Evolutionary conservation across 495 filamentous ascomycete species (phyloP).

Genomic region (Entonaema liquescens): DNA sequence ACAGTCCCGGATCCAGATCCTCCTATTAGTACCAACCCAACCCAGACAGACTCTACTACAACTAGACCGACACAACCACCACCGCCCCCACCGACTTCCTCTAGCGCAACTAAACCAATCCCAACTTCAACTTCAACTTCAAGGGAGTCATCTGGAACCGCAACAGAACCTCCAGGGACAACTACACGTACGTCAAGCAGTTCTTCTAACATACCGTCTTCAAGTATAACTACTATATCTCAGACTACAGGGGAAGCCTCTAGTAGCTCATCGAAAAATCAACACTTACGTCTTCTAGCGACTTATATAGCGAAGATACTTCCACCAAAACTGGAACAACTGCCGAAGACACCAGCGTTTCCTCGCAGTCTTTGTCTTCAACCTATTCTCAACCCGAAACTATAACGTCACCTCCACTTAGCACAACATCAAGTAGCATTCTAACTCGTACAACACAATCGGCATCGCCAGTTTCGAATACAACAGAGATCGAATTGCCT

Average conservation of each 20-base stretch:
- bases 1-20: background rate
- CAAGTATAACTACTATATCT: slow-evolving; percentile 4
- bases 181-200: slow-evolving; percentile 2
- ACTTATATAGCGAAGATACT: background rate
- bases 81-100: background rate
- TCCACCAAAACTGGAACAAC: background rate
- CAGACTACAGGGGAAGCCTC: background rate
- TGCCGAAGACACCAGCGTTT: background rate
- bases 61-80: background rate
- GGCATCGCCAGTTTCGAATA: background rate
- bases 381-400: background rate
- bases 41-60: background rate
- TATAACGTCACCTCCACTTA: background rate
- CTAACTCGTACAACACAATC: background rate
- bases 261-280: background rate
- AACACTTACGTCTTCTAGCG: background rate
- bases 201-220: background rate
- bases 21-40: background rate
- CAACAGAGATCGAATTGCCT: background rate
- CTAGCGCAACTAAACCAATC: background rate
- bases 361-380: background rate
- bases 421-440: background rate
- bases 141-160: background rate
- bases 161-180: background rate
- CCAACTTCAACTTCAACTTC: slow-evolving; percentile 7